Conservation (phyloP, 768 basidiomycete species). For the Tylopilus cervinicoccineus region DNA sequence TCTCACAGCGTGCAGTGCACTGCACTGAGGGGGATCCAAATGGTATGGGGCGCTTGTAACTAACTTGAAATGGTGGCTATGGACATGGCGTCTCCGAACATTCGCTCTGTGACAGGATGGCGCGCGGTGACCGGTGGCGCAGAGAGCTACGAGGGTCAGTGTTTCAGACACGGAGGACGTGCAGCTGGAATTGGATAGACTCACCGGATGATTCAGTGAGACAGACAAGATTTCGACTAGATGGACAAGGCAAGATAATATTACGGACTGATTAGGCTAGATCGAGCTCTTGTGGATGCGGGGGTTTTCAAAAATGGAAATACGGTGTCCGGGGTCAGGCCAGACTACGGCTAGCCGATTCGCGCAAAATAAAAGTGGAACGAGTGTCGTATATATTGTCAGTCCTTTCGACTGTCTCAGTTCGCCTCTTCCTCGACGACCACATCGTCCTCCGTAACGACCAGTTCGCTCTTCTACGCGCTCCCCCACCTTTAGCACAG, state of each 20-base stretch:
- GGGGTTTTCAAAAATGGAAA: constrained; percentile 8
- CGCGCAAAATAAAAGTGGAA: constrained; percentile 29
- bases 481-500: not conserved
- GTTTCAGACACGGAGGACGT: not conserved
- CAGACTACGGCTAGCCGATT: constrained; percentile 18
- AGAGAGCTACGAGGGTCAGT: not conserved
- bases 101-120: not conserved
- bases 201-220: too few species aligned
- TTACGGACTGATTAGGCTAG: not conserved
- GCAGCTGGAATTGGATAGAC: too few species aligned
- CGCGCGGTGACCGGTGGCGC: not conserved
- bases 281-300: not conserved
- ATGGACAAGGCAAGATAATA: not conserved
- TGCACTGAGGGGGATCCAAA: not conserved
- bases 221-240: not conserved
- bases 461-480: not conserved
- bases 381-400: constrained; percentile 13
- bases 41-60: not conserved
- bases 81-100: constrained; percentile 4
- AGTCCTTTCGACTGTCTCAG: not conserved
- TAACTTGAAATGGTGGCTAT: not conserved
- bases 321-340: constrained; percentile 25
- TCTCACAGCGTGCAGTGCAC: constrained; percentile 2
- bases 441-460: not conserved
- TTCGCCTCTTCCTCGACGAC: not conserved